Conservation (phyloP, 2,329 filamentous ascomycete genomes). For the Paraconiothyrium sp. region DNA sequence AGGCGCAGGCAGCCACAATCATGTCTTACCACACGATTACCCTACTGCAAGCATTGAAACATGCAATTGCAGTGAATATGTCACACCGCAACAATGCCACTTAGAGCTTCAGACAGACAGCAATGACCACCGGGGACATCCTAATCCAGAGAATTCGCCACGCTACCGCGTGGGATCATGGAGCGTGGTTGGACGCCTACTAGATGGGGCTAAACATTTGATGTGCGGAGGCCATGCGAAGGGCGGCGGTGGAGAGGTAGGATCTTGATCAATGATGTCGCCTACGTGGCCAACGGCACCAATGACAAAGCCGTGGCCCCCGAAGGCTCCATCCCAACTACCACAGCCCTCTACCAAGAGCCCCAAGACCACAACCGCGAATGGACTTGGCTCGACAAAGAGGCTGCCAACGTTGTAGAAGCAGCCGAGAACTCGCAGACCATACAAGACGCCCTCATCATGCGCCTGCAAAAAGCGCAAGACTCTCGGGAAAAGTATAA, state of each 20-base stretch:
- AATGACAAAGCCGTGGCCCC: neutral
- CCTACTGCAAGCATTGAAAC: too few relatives aligned
- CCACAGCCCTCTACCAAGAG: conserved; percentile 33
- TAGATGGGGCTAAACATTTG: neutral
- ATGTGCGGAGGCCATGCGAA: neutral
- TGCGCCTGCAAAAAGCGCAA: conserved; percentile 50
- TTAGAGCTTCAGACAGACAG: too few relatives aligned
- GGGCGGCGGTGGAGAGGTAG: neutral
- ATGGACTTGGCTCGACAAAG: conserved; percentile 37
- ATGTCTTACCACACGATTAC: neutral
- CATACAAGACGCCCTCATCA: conserved; percentile 62
- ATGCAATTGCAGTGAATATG: too few relatives aligned
- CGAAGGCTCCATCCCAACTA: conserved; percentile 29
- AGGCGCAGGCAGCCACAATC: neutral
- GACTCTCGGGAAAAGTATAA: conserved; percentile 69
- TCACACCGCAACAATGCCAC: too few relatives aligned
- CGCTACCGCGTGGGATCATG: conserved; percentile 4
- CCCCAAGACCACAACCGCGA: conserved; percentile 37
- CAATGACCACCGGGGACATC: too few relatives aligned
- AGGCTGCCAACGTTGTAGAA: conserved; percentile 35
- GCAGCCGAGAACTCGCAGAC: conserved; percentile 68
- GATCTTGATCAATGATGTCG: neutral
- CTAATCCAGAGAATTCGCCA: neutral
- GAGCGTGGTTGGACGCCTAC: neutral
- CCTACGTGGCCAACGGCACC: neutral